Conservation (phyloP, 2,329 filamentous ascomycete genomes). For the Hypoxylon sp. region DNA sequence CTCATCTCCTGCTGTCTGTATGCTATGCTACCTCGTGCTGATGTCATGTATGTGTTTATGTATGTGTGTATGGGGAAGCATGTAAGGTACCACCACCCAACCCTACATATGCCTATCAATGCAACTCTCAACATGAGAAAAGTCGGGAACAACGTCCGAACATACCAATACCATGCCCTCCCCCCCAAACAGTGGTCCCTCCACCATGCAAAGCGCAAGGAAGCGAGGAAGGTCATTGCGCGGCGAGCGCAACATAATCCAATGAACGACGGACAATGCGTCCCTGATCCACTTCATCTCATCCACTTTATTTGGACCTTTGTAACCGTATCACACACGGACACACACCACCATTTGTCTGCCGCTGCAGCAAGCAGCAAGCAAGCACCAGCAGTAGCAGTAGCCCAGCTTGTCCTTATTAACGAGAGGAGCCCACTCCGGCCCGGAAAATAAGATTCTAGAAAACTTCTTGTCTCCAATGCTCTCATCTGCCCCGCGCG, state of each 20-base stretch:
- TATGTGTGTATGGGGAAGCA: slow-evolving; percentile 7
- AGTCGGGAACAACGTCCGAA: neutral
- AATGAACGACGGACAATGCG: slow-evolving; percentile 21
- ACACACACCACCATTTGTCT: slow-evolving; percentile 8
- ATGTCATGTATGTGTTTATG: slow-evolving; percentile 4
- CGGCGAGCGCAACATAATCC: slow-evolving; percentile 27
- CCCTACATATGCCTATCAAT: neutral
- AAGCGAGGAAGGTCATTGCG: slow-evolving; percentile 28
- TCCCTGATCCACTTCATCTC: slow-evolving; percentile 19
- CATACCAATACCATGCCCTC: slow-evolving; percentile 2
- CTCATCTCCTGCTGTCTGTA: slow-evolving; percentile 6
- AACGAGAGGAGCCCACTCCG: slow-evolving; percentile 31
- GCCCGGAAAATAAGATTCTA: slow-evolving; percentile 2
- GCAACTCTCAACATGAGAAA: neutral
- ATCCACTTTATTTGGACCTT: slow-evolving; percentile 11
- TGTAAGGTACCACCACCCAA: slow-evolving; percentile 16
- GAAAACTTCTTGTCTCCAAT: slow-evolving; percentile 12
- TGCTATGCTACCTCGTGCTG: slow-evolving; percentile 16
- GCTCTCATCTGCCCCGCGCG: neutral
- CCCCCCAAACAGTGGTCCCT: slow-evolving; percentile 7
- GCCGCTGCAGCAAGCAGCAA: slow-evolving; percentile 1
- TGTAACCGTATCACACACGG: neutral
- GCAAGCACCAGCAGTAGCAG: no score
- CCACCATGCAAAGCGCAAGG: slow-evolving; percentile 18
- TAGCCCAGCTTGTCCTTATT: slow-evolving; percentile 18